phyloP scores from a whole-genome alignment of 106 monocot genomes.

The Allium cepa region DNA sequence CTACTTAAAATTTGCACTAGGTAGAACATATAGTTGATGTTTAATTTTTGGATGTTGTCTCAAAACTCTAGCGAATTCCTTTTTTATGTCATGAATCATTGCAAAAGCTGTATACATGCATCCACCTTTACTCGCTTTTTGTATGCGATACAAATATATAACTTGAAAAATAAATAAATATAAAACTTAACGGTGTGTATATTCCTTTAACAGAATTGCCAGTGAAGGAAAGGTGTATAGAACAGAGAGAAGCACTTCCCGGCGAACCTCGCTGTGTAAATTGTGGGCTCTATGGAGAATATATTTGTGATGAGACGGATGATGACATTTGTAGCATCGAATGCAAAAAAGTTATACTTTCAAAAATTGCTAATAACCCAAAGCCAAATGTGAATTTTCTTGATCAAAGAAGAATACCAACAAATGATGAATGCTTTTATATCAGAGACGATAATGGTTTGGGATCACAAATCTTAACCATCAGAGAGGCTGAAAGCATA shows the following conservation, averaged over 20 bases:
- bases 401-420: conserved; percentile 28
- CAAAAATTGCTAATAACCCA: conserved; percentile 15
- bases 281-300: conserved; percentile 66
- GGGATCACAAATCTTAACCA: conserved; percentile 8
- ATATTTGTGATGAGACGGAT: conserved; percentile 63
- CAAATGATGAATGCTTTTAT: conserved; percentile 70
- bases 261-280: conserved; percentile 54
- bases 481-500: conserved; percentile 29
- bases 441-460: conserved; percentile 31
- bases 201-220: conserved; percentile 9
- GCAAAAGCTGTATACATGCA: no score
- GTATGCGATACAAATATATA: not conserved
- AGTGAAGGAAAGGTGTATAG: conserved; percentile 43
- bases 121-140: not conserved
- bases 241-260: conserved; percentile 61
- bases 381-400: conserved; percentile 10
- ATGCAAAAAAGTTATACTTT: conserved; percentile 57
- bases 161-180: not conserved
- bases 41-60: no score
- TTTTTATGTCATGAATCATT: not conserved
- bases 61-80: no score
- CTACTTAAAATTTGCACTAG: no score
- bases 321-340: conserved; percentile 58
- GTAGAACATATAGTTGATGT: no score
- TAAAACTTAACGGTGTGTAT: not conserved